Percentiles rank a stretch among this genome's conserved stretches.
These are phyloP conservation scores for Adansonia rubrostipa DNA, from an alignment of 441 rosid species.

Conservation along the genomic window DNA sequence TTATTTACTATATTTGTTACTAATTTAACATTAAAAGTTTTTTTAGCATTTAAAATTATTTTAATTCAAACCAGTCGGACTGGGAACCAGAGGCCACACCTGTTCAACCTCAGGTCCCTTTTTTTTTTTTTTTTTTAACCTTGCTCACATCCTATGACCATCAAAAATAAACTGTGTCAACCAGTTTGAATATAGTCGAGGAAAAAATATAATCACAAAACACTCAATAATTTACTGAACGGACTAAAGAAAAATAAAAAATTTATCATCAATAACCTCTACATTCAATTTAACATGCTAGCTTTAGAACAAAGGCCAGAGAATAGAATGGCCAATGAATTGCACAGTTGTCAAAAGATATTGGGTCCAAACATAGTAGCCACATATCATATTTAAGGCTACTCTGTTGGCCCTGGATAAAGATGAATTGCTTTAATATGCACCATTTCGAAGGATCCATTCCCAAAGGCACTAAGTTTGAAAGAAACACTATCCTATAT, in stretches of 20 bases:
- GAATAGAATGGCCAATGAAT: not conserved
- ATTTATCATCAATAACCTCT: not conserved
- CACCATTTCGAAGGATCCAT: slow-evolving; percentile 9
- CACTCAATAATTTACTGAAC: not conserved
- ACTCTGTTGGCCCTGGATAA: not conserved
- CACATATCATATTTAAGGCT: not conserved
- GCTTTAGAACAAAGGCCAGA: not conserved
- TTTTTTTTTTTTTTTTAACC: not conserved
- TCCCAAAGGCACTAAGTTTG: not conserved
- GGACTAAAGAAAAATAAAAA: not conserved
- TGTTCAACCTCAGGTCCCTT: not conserved
- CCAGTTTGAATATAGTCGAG: not conserved
- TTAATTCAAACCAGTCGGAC: not conserved
- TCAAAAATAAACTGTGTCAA: not conserved
- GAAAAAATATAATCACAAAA: not conserved
- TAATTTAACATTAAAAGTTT: not conserved
- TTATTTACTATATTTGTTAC: not conserved
- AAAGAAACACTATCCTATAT: not conserved
- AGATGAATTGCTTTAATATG: slow-evolving; percentile 17
- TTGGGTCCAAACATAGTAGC: not conserved
- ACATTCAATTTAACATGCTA: not conserved
- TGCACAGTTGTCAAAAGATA: not conserved
- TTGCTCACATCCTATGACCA: slow-evolving; percentile 1
- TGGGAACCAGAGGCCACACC: not conserved
- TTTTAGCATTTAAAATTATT: not conserved